Evolutionary conservation across 2,329 filamentous ascomycete genomes (phyloP).

Genomic region (Cladosporium cucumerinum): DNA sequence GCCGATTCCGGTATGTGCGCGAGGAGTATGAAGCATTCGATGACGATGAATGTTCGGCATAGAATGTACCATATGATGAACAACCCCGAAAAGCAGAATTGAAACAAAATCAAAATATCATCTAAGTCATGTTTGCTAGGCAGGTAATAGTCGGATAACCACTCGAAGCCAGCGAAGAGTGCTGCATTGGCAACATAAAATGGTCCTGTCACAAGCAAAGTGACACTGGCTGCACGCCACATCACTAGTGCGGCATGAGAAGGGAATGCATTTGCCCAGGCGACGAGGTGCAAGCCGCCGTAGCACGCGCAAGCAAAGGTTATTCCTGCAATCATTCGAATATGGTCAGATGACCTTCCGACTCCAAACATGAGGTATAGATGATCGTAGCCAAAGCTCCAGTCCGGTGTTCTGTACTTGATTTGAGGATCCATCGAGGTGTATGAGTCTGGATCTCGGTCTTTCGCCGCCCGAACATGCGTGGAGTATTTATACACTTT

Average conservation of each 20-base stretch:
- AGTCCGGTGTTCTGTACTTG: background rate
- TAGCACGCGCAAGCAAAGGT: background rate
- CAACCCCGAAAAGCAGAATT: background rate
- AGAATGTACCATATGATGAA: background rate
- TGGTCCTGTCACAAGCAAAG: background rate
- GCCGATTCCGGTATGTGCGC: background rate
- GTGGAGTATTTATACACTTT: background rate
- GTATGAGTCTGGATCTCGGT: no score
- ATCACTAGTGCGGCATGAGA: background rate
- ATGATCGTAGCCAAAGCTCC: background rate
- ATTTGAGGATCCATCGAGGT: background rate
- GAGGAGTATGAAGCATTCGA: slow-evolving; percentile 5
- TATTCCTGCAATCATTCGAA: background rate
- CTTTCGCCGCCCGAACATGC: background rate
- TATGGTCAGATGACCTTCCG: background rate
- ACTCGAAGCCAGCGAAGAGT: background rate
- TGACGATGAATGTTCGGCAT: slow-evolving; percentile 1
- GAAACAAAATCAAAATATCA: background rate
- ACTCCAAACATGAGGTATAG: background rate
- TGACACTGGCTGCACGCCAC: background rate
- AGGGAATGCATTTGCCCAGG: background rate
- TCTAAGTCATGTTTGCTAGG: background rate
- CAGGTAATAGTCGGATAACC: no score
- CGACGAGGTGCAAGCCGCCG: background rate
- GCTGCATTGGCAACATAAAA: background rate